Evolutionary conservation across 2,329 filamentous ascomycete species (phyloP), one percentile per base, ranked within the genome.

Genomic region (Phyllosticta paracitricarpa): DNA sequence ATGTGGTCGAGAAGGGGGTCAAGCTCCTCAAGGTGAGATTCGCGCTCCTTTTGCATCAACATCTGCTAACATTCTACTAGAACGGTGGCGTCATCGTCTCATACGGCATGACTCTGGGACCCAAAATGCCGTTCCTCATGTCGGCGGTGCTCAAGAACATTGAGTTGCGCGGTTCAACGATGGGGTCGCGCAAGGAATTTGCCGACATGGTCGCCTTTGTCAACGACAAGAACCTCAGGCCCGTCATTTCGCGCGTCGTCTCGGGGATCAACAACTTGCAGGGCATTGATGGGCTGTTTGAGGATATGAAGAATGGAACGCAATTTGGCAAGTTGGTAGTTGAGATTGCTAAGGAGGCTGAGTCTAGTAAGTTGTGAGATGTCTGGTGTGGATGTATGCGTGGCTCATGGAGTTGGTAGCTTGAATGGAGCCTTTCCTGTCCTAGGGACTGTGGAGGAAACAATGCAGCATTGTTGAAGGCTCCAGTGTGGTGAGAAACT

Each of bases 301-400:
- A 89, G 51, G 91, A 96, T 57, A 96, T 97, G 84, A 90, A 89
- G 71, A 83, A 84, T 5, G 90, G 88, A 0, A 85, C 78, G 64
- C 93, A 97, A 74, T 96, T 97, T 78, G 94, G 93, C 10, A 97
- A 97, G 76, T 74, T 97, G 67, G 91, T 97, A 1, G 84, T 61
- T 6, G 71, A 67, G n/a, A 56, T 75, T 58, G 67, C 66, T 0
- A 65, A 69, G 35, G 64, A 62, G 17, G 59, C 58, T 3, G 67
- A 63, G 61, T 64, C 53, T 26, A 73, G 71, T 64, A 74, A 72
- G 65, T 61, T 74, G 65, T 75, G 55, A 65, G n/a, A 12, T 1
- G 2, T 35, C 24, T 9, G 24, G 35, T 4, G 4, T n/a, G 2
- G 19, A 25, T 2, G 19, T 26, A 19, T 33, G 52, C 19, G 51